Evolutionary conservation across 2,329 filamentous ascomycete species (phyloP).

Genomic region (Alternaria consortialis): DNA sequence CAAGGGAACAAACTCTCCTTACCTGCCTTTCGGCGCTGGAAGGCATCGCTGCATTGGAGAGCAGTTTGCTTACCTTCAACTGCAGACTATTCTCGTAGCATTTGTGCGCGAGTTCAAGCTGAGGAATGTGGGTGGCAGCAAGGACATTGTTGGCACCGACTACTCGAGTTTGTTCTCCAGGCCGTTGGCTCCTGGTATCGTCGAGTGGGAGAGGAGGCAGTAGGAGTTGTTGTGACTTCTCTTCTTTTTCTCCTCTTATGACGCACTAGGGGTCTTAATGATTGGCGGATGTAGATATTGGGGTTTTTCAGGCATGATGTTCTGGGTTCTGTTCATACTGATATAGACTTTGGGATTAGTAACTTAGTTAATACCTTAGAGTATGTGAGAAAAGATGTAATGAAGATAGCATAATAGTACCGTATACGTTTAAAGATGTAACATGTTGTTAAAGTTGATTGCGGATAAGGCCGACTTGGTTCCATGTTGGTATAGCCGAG

Average conservation of each 20-base stretch:
- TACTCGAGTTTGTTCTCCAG: conserved; percentile 63
- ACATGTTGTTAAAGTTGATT: background rate
- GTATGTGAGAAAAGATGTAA: background rate
- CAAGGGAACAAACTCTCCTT: conserved; percentile 89
- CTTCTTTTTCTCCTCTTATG: background rate
- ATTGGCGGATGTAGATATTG: conserved; percentile 22
- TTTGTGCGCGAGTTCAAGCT: conserved; percentile 83
- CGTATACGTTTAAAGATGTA: background rate
- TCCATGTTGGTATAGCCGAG: background rate
- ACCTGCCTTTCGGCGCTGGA: conserved; percentile 92
- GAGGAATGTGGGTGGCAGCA: conserved; percentile 74
- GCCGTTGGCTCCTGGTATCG: conserved; percentile 59
- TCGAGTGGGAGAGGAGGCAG: conserved; percentile 77
- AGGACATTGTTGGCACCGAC: conserved; percentile 73
- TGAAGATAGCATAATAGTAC: background rate
- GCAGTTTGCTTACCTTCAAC: conserved; percentile 92
- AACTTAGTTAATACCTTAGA: background rate
- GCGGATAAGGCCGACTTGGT: background rate
- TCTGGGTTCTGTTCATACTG: background rate
- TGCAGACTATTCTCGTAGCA: conserved; percentile 83
- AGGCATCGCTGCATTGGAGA: conserved; percentile 95
- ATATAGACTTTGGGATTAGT: conserved; percentile 7
- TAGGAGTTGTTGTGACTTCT: conserved; percentile 32
- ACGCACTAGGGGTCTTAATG: conserved; percentile 10
- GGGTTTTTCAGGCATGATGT: background rate